Conservation (phyloP, 768 basidiomycete species). For the Xerocomus potaroensis region DNA sequence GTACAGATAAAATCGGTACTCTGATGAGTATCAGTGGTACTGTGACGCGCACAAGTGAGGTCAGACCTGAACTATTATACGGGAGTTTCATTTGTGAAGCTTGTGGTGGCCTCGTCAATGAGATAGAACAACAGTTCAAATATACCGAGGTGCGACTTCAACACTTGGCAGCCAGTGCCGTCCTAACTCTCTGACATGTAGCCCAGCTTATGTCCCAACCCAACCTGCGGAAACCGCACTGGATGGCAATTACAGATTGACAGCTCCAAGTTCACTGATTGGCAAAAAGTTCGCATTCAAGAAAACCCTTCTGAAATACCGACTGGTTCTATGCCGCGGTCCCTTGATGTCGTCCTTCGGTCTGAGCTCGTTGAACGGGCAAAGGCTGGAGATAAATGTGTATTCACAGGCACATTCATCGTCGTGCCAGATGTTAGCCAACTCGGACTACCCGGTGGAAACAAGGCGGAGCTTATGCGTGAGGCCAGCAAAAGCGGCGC, state of each 20-base stretch:
- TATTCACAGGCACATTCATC: conserved; percentile 97
- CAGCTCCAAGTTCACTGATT: conserved; percentile 94
- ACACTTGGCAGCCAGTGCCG: conserved; percentile 2
- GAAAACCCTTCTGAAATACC: conserved; percentile 99
- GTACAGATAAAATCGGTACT: conserved; percentile 91
- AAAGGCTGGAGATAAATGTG: conserved; percentile 98
- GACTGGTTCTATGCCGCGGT: conserved; percentile 97
- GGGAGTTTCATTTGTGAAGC: conserved; percentile 93
- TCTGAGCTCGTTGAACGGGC: conserved; percentile 97
- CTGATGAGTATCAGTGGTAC: conserved; percentile 96
- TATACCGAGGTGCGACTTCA: conserved; percentile 78
- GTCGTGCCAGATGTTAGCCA: conserved; percentile 98
- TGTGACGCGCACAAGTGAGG: conserved; percentile 96
- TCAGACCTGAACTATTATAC: conserved; percentile 88
- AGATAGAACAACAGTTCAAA: conserved; percentile 99
- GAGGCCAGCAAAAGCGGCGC: conserved; percentile 69
- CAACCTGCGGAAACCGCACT: conserved; percentile 84
- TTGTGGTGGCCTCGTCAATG: conserved; percentile 80
- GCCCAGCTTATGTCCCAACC: conserved; percentile 93
- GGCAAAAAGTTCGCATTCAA: conserved; percentile 99
- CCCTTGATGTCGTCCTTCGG: conserved; percentile 91
- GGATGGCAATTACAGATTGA: conserved; percentile 96
- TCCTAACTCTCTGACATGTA: conserved; percentile 27
- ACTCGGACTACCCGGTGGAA: conserved; percentile 91
- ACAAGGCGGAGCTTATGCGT: conserved; percentile 83